Conservation (phyloP, 2,329 filamentous ascomycete genomes). For the Byssochlamys sp. region DNA sequence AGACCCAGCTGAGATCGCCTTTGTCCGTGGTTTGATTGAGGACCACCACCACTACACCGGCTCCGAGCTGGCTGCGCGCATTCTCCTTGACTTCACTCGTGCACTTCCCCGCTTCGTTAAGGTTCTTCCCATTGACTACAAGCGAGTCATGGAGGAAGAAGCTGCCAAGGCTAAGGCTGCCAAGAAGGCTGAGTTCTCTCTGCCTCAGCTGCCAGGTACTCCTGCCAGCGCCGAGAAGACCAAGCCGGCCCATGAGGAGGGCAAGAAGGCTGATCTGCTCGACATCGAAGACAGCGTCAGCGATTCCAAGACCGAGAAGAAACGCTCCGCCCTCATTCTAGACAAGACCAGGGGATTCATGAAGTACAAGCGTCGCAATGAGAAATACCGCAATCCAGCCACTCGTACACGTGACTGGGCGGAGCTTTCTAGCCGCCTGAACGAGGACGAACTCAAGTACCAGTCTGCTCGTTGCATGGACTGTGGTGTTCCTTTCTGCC, state of each 20-base stretch:
- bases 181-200: conserved; percentile 72
- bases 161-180: conserved; percentile 74
- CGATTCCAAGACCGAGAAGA: conserved; percentile 77
- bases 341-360: conserved; percentile 97
- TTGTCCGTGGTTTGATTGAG: conserved; percentile 80
- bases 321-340: conserved; percentile 79
- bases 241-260: conserved; percentile 53
- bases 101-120: conserved; percentile 86
- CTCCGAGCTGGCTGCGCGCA: conserved; percentile 83
- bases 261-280: conserved; percentile 59
- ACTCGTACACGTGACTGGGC: conserved; percentile 87
- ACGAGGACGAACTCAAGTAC: conserved; percentile 92
- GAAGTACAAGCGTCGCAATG: conserved; percentile 84
- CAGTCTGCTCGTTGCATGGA: conserved; percentile 97
- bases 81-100: conserved; percentile 88
- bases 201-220: conserved; percentile 62
- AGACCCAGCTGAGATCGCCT: conserved; percentile 80
- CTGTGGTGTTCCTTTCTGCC: conserved; percentile 95
- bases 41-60: conserved; percentile 97
- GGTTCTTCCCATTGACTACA: conserved; percentile 89
- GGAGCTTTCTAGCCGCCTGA: conserved; percentile 75
- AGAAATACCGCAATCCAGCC: conserved; percentile 82
- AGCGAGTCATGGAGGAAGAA: conserved; percentile 79
- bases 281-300: conserved; percentile 89
- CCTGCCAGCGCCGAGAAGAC: conserved; percentile 44